A percentile compares a stretch with the other conserved stretches of the same genome.
phyloP scores from a whole-genome alignment of 2,329 filamentous ascomycete species.

The Colletotrichum abscissum region DNA sequence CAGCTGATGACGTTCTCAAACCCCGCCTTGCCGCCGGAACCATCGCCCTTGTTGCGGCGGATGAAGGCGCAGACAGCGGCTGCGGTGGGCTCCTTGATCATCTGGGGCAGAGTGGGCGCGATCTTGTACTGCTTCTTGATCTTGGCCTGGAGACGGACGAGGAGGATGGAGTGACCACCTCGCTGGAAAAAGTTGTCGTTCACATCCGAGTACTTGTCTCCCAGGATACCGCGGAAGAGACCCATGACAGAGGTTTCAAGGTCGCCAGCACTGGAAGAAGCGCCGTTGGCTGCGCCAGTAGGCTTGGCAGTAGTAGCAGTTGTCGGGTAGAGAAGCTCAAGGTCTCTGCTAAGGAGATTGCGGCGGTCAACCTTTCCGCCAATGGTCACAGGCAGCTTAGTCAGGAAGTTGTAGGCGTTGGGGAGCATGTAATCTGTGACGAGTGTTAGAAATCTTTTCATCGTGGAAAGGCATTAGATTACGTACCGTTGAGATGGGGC shows the following conservation, averaged over 20 bases:
- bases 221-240: not conserved
- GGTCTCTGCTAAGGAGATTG: not conserved
- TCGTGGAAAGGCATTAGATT: not conserved
- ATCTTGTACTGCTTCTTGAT: conserved; percentile 42
- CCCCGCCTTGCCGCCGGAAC: conserved; percentile 32
- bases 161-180: conserved; percentile 46
- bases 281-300: not conserved
- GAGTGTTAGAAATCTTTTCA: not conserved
- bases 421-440: not conserved
- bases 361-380: not conserved
- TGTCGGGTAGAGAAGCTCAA: not conserved
- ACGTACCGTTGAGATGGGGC: not conserved
- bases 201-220: not conserved
- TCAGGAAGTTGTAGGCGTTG: not conserved
- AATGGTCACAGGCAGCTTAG: not conserved
- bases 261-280: not conserved
- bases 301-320: not conserved
- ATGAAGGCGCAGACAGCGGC: conserved; percentile 39
- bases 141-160: conserved; percentile 40
- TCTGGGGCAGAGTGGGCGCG: conserved; percentile 38
- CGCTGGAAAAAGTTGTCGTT: conserved; percentile 17
- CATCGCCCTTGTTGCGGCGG: conserved; percentile 36
- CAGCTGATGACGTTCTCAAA: conserved; percentile 39
- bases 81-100: conserved; percentile 41
- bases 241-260: not conserved